Percentiles rank a stretch among this genome's conserved stretches.
phyloP scores from a whole-genome alignment of 78 protist genomes.

The Dictyostelium citrinum region DNA sequence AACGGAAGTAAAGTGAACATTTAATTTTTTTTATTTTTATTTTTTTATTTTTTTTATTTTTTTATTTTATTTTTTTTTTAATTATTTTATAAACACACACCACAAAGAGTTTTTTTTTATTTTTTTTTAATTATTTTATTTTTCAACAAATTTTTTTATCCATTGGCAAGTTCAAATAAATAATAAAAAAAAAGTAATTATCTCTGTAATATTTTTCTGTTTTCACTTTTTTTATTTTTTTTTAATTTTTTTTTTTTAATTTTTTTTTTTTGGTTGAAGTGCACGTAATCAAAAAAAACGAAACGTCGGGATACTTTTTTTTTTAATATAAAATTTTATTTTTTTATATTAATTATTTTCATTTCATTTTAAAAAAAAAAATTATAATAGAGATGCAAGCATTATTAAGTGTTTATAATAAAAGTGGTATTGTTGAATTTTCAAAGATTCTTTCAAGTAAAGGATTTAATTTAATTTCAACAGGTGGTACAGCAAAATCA shows the following conservation, averaged over 20 bases:
- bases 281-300: background rate
- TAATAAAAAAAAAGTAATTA: background rate
- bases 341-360: background rate
- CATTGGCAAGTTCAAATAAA: background rate
- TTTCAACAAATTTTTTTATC: background rate
- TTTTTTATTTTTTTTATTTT: background rate
- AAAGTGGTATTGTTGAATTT: slow-evolving; percentile 81
- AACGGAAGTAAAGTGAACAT: background rate
- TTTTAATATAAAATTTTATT: slow-evolving; percentile 12
- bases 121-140: background rate
- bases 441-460: slow-evolving; percentile 3
- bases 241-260: background rate
- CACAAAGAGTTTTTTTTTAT: background rate
- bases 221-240: background rate
- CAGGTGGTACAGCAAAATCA: slow-evolving; percentile 83
- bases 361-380: background rate
- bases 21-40: background rate
- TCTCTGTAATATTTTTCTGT: background rate
- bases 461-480: slow-evolving; percentile 63
- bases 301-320: slow-evolving; percentile 2
- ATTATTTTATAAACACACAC: background rate
- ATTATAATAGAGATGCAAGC: slow-evolving; percentile 68
- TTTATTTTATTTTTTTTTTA: background rate
- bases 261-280: background rate
- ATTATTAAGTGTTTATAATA: slow-evolving; percentile 84